A percentile compares a stretch with the other conserved stretches of the same genome.
phyloP scores from a whole-genome alignment of 345 rosid species.

The Murraya koenigii region DNA sequence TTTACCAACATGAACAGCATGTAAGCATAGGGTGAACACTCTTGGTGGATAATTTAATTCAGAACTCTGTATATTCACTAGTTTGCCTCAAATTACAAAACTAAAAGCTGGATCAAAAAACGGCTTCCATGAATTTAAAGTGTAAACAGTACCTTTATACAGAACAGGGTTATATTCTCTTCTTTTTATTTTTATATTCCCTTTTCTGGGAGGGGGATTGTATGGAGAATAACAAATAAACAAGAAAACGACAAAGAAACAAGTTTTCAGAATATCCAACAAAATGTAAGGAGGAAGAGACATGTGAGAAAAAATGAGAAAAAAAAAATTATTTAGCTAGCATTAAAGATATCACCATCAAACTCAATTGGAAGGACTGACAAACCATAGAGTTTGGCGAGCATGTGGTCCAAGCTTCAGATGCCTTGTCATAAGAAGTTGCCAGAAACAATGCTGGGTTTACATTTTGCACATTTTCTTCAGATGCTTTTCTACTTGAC shows the following conservation, averaged over 20 bases:
- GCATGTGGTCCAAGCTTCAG: slow-evolving; percentile 82
- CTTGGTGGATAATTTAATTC: background rate
- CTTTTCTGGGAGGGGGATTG: background rate
- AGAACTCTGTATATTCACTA: background rate
- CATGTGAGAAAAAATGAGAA: background rate
- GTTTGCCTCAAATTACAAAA: background rate
- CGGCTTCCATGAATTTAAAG: background rate
- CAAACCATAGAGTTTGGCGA: slow-evolving; percentile 73
- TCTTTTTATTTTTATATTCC: background rate
- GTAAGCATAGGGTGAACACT: too few relatives aligned
- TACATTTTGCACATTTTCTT: slow-evolving; percentile 45
- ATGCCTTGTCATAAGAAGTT: slow-evolving; percentile 83
- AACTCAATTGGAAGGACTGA: slow-evolving; percentile 21
- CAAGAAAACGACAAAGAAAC: background rate
- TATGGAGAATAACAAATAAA: background rate
- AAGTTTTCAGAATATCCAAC: background rate
- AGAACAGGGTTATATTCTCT: background rate
- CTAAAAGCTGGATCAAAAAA: background rate
- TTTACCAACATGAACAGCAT: background rate
- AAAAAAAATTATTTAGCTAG: background rate
- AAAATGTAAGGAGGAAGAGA: background rate
- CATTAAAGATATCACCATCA: background rate
- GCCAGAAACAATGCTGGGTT: slow-evolving; percentile 80
- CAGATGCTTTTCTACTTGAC: slow-evolving; percentile 58
- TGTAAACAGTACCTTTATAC: background rate